These are phyloP conservation scores for Dendrobium nobile DNA, from an alignment of 106 monocot genomes.

Conservation along the genomic window DNA sequence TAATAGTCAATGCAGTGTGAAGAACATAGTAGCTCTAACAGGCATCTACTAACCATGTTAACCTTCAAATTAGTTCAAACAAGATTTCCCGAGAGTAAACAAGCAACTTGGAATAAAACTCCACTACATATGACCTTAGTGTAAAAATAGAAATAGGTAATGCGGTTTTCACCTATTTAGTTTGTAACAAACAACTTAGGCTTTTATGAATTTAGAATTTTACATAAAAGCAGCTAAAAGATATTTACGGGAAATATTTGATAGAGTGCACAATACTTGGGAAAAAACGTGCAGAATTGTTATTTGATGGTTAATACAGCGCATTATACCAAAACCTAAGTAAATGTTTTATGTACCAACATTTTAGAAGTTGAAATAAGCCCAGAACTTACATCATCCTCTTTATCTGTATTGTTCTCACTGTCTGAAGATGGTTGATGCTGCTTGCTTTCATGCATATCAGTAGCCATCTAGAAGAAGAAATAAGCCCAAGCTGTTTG, in stretches of 20 bases:
- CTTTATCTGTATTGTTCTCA: neutral
- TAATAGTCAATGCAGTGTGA: neutral
- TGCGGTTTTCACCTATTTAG: neutral
- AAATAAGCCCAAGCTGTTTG: neutral
- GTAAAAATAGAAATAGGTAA: neutral
- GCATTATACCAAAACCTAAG: neutral
- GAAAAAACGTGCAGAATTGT: neutral
- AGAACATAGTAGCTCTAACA: neutral
- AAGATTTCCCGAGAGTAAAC: neutral
- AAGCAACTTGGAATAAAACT: neutral
- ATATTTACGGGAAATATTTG: neutral
- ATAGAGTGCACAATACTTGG: neutral
- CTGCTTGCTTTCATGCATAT: neutral
- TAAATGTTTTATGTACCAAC: neutral
- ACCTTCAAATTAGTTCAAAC: neutral
- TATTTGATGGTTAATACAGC: neutral
- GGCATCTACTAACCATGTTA: neutral
- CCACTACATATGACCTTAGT: neutral
- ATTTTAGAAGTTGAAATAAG: neutral
- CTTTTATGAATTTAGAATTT: no score
- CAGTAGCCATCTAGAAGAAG: neutral
- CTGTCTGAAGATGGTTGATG: neutral
- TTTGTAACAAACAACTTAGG: neutral
- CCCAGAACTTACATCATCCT: conserved; percentile 1
- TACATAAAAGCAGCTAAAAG: neutral